Base-by-base conservation (phyloP, 495 filamentous ascomycete genomes). In the Neurospora sublineolata region DNA sequence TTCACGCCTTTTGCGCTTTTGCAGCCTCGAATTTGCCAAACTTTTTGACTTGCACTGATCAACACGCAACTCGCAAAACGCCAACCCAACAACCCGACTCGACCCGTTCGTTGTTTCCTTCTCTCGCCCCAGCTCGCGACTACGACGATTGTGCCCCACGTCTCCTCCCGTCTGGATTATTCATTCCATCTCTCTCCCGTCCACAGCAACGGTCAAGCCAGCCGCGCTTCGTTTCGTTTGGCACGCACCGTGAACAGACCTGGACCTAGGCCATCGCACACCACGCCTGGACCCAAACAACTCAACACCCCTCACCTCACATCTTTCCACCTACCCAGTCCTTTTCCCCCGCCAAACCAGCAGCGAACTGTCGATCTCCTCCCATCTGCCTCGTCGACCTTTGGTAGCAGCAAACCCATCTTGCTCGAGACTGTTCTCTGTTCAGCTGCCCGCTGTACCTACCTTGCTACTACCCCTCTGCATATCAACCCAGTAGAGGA, bases 401-500 rank as follows among this genome's bases (percentile, higher is more conserved):
- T 64, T 64, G 52, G 52, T 64, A 64, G 52, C 52, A 60, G 52
- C 52, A 33, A 64, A 30, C 52, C 52, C 52, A 64, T 64, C 52
- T 33, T 64, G 27, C 52, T 18, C 52, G 52, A 30, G 27, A 64
- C 52, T 36, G 18, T 64, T 9, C 52, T 18, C 52, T 33, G 52
- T 64, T 33, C 27, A 64, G 52, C 52, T 64, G 4, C 14, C 27
- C 27, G 14, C 52, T 64, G 52, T 64, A 36, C 27, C 27, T 64
- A 64, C 52, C 27, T 64, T 14, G 52, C 52, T 33, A 64, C 52
- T 18, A 64, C 14, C 52, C 27, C 52, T 64, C 52, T 64, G 52
- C 52, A 64, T 64, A 7, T 8, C 52, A 64, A 33, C 3, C 27
- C 52, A 18, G 52, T 64, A 64, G 52, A 70, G 72, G 74, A 74